Evolutionary conservation across 306 rosid species (phyloP), one percentile per base, ranked within the genome.

Genomic region (Inga laurina): DNA sequence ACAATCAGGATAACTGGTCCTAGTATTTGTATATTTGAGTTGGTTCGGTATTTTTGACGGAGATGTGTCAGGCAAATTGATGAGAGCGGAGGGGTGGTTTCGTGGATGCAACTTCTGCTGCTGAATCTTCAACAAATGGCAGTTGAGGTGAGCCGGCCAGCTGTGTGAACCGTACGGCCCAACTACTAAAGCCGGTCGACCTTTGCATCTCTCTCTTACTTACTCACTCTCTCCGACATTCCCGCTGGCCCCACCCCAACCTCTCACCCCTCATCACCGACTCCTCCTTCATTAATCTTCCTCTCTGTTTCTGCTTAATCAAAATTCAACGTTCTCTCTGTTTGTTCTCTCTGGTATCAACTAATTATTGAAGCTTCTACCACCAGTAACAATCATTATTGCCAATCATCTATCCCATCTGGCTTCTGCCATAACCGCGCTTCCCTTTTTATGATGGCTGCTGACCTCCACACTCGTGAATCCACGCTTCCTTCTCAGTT

Each of bases 391-490:
- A 39, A 0, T 79, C 46, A 78, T 70, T 74, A 67, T 48, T 57
- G 73, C 69, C 30, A 61, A 32, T 85, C 75, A 74, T 78, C 72
- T 45, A 85, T 48, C 43, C 71, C 39, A 5, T 30, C 71, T 32
- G 71, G 71, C 71, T 65, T 30, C 66, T 8, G 2, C 75, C 45
- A 46, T 54, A 34, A 59, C 84, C 52, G 39, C 22, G 19, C 72
- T 49, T 0, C 10, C 39, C 14, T 41, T 22, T 70, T 84, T 15
- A 78, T 57, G 74, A 89, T 87, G 92, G 91, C 91, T 59, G 88
- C 82, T 79, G 91, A 89, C 78, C 86, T 83, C 10, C 89, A 87
- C 22, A 76, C 79, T 19, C 21, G 69, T 24, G 86, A 84, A 27
- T 81, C 79, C 30, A 68, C 75, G 72, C 80, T 87, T 70, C 80